These are phyloP conservation scores for Yamadazyma paraphyllophila DNA, from an alignment of 805 yeast genomes.

Conservation along the genomic window DNA sequence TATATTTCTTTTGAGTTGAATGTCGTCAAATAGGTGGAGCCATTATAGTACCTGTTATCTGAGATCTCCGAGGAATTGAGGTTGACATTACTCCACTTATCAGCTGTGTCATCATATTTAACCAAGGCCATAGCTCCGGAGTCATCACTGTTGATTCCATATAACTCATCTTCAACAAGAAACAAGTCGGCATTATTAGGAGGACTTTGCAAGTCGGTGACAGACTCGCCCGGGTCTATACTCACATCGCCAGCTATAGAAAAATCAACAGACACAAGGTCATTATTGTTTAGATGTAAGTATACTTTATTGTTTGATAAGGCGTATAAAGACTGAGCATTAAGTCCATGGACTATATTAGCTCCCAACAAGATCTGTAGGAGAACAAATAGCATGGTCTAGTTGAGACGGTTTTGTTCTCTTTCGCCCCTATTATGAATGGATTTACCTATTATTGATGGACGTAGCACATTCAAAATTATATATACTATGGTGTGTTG, in stretches of 20 bases:
- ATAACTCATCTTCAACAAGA: slow-evolving; percentile 25
- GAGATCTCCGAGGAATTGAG: slow-evolving; percentile 21
- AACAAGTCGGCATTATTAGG: slow-evolving; percentile 34
- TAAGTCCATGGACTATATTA: not conserved
- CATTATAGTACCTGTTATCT: slow-evolving; percentile 31
- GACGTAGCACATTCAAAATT: not conserved
- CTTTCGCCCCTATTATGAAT: not conserved
- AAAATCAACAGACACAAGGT: slow-evolving; percentile 34
- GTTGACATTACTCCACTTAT: slow-evolving; percentile 9
- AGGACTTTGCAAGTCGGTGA: slow-evolving; percentile 23
- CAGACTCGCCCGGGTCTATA: slow-evolving; percentile 20
- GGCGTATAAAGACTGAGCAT: slow-evolving; percentile 28
- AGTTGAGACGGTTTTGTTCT: not conserved
- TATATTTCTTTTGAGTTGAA: slow-evolving; percentile 39
- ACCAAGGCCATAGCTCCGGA: slow-evolving; percentile 4
- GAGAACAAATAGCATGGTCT: not conserved
- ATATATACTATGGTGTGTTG: not conserved
- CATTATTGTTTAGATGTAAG: slow-evolving; percentile 35
- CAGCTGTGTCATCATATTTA: slow-evolving; percentile 3
- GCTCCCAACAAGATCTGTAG: slow-evolving; percentile 1
- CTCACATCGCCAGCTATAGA: slow-evolving; percentile 27
- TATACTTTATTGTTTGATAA: slow-evolving; percentile 33
- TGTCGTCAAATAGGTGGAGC: slow-evolving; percentile 44
- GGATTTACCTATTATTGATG: not conserved
- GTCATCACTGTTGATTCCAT: slow-evolving; percentile 20